Conservation (phyloP, 2,329 filamentous ascomycete genomes). For the Aspergillus texensis region DNA sequence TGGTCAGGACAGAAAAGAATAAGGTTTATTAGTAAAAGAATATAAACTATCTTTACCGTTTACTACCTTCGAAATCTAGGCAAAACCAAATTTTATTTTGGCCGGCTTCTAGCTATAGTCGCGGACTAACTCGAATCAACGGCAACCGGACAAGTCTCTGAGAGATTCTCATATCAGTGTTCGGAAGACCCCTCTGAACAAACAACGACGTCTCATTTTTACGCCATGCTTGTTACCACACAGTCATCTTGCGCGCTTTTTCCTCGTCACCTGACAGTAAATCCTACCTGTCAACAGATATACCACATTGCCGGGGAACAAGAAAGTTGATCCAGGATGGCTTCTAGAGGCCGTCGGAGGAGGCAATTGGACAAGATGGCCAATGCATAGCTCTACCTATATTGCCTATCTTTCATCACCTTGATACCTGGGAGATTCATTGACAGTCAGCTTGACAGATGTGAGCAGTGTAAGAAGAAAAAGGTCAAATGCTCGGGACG, state of each 20-base stretch:
- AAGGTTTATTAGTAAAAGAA: no score
- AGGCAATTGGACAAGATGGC: neutral
- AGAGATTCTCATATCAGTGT: no score
- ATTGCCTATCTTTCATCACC: no score
- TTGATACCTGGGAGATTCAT: no score
- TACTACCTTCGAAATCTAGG: no score
- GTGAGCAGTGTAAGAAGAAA: constrained; percentile 12
- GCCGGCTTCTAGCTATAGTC: no score
- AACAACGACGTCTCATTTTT: neutral
- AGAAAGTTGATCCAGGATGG: neutral
- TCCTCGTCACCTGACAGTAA: neutral
- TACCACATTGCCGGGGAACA: neutral
- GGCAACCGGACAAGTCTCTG: no score
- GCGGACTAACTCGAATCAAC: no score
- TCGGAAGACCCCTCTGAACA: neutral
- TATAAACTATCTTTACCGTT: no score
- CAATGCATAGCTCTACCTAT: constrained; percentile 5
- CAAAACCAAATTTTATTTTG: no score
- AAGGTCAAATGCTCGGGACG: constrained; percentile 15
- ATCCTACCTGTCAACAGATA: no score
- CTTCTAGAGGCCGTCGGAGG: neutral
- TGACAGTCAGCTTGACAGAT: neutral
- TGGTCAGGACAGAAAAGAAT: no score
- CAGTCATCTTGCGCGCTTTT: neutral
- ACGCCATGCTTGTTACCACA: neutral